Percentiles rank a stretch among this genome's conserved stretches.
These are phyloP conservation scores for Yarrowia alimentaria DNA, from an alignment of 805 yeast genomes.

Conservation along the genomic window DNA sequence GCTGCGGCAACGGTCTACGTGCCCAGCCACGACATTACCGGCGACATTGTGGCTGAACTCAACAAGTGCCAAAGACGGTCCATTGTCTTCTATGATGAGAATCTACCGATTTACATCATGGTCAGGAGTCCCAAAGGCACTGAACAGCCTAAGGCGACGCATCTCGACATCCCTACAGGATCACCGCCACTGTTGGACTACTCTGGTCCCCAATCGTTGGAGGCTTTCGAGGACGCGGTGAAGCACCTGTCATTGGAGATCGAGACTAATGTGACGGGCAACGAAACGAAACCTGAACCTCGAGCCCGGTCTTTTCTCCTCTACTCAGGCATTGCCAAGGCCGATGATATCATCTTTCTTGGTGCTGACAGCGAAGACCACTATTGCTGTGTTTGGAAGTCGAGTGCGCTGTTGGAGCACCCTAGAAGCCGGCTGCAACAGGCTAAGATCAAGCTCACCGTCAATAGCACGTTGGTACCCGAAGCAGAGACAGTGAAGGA, in stretches of 20 bases:
- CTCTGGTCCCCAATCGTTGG: conserved; percentile 5
- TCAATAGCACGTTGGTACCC: conserved; percentile 16
- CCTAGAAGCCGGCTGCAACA: conserved; percentile 21
- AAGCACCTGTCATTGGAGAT: conserved; percentile 16
- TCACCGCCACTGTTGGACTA: conserved; percentile 1
- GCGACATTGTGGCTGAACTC: conserved; percentile 1
- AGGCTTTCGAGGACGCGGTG: conserved; percentile 13
- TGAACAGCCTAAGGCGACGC: conserved; percentile 4
- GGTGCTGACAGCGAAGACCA: conserved; percentile 13
- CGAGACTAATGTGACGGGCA: conserved; percentile 19
- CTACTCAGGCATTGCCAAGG: conserved; percentile 16
- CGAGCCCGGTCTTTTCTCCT: conserved; percentile 8
- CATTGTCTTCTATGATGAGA: conserved; percentile 23
- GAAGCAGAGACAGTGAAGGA: conserved; percentile 6
- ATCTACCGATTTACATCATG: conserved; percentile 20
- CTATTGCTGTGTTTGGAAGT: conserved; percentile 22
- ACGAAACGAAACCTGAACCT: conserved; percentile 22
- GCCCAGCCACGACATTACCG: conserved; percentile 13
- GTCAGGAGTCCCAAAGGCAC: conserved; percentile 8
- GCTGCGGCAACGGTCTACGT: conserved; percentile 15
- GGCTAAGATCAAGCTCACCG: conserved; percentile 12
- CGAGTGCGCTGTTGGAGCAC: conserved; percentile 9
- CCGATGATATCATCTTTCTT: conserved; percentile 1
- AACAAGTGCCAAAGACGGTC: conserved; percentile 1
- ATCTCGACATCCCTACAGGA: conserved; percentile 1